Percentiles rank a stretch among this genome's conserved stretches.
These are phyloP conservation scores for Mariannaea elegans DNA, from an alignment of 2,329 filamentous ascomycete species.

Conservation along the genomic window DNA sequence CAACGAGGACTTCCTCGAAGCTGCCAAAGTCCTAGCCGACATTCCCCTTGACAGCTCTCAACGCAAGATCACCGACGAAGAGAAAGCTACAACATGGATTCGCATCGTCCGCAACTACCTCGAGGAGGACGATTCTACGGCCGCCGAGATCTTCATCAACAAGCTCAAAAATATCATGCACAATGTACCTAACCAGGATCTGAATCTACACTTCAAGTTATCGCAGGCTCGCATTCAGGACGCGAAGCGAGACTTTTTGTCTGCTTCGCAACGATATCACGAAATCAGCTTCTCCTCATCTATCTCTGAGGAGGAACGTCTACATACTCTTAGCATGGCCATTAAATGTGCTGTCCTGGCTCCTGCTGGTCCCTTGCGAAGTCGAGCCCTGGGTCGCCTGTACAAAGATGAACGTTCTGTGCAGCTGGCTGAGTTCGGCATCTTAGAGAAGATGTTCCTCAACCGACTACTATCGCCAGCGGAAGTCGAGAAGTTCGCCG, in stretches of 20 bases:
- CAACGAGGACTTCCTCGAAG: conserved; percentile 81
- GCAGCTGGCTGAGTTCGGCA: conserved; percentile 80
- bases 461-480: conserved; percentile 81
- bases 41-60: conserved; percentile 92
- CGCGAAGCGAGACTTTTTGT: conserved; percentile 86
- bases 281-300: conserved; percentile 80
- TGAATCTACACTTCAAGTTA: conserved; percentile 86
- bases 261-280: conserved; percentile 89
- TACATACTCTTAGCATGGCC: conserved; percentile 85
- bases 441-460: conserved; percentile 97
- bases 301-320: conserved; percentile 86
- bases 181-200: conserved; percentile 75
- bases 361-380: conserved; percentile 86
- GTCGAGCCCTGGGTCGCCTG: conserved; percentile 79
- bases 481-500: conserved; percentile 89
- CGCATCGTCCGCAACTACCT: conserved; percentile 94
- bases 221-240: conserved; percentile 94
- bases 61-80: conserved; percentile 81
- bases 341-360: conserved; percentile 93
- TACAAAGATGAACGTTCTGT: conserved; percentile 92
- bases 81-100: conserved; percentile 88
- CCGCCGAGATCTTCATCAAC: conserved; percentile 88
- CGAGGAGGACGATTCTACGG: conserved; percentile 89
- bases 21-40: conserved; percentile 80
- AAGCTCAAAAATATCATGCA: conserved; percentile 94